A percentile compares a stretch with the other conserved stretches of the same genome.
phyloP scores from a whole-genome alignment of 495 filamentous ascomycete genomes.

The Symbiotaphrina buchneri region DNA sequence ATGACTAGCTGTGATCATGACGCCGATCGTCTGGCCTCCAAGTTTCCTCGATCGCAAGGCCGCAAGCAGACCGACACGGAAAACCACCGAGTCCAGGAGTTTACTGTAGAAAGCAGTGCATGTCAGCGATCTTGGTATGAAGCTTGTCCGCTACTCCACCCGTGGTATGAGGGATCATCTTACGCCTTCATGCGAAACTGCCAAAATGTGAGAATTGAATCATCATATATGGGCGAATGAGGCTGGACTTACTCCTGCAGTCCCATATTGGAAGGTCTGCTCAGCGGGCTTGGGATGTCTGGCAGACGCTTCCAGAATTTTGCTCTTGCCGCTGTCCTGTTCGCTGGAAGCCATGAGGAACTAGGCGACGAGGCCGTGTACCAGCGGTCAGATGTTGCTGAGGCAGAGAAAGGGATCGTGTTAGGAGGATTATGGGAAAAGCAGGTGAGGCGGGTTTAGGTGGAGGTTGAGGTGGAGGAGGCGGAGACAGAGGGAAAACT shows the following conservation, averaged over 20 bases:
- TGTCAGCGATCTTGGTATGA: slow-evolving; percentile 1
- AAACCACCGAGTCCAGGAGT: slow-evolving; percentile 70
- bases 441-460: too few relatives aligned
- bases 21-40: slow-evolving; percentile 73
- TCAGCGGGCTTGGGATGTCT: slow-evolving; percentile 51
- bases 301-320: slow-evolving; percentile 23
- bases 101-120: slow-evolving; percentile 12
- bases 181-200: slow-evolving; percentile 70
- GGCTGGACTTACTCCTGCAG: slow-evolving; percentile 50
- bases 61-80: slow-evolving; percentile 73
- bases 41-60: slow-evolving; percentile 79
- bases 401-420: too few relatives aligned
- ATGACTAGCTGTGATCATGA: slow-evolving; percentile 98
- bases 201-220: slow-evolving; percentile 4
- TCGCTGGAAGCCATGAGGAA: too few relatives aligned
- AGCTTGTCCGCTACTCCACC: neutral
- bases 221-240: too few relatives aligned
- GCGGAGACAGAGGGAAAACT: slow-evolving; percentile 49
- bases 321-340: too few relatives aligned
- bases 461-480: slow-evolving; percentile 67
- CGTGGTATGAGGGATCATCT: slow-evolving; percentile 11
- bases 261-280: slow-evolving; percentile 73
- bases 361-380: too few relatives aligned
- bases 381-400: too few relatives aligned
- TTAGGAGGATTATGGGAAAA: too few relatives aligned